Conservation (phyloP, 1,139 yeast genomes). For the Geotrichum aggregatum region DNA sequence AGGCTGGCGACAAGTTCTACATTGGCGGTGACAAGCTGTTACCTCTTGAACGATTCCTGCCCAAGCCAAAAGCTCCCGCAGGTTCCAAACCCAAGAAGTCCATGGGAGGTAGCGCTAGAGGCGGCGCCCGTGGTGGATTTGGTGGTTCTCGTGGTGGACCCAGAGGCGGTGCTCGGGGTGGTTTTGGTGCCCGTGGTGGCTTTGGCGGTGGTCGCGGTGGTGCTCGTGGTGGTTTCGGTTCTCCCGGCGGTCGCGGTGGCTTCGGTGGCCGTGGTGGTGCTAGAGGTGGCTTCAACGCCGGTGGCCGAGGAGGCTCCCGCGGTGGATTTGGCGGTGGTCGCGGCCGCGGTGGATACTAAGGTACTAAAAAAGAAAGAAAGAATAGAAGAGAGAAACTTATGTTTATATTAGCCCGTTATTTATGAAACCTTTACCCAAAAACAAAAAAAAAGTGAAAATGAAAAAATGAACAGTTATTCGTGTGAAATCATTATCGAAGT, state of each 20-base stretch:
- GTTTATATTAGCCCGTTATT: neutral
- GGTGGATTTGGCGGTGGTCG: conserved; percentile 10
- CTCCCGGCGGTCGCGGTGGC: no score
- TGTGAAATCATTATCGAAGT: no score
- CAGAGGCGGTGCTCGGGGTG: conserved; percentile 25
- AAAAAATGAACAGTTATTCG: no score
- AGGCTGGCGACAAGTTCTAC: conserved; percentile 91
- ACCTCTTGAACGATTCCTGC: conserved; percentile 92
- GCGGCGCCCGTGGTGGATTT: conserved; percentile 46
- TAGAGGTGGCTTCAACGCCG: conserved; percentile 12
- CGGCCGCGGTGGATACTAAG: conserved; percentile 16
- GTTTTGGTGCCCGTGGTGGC: conserved; percentile 25
- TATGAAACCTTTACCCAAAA: conserved; percentile 1
- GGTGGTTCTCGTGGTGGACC: conserved; percentile 23
- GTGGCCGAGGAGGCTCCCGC: conserved; percentile 1
- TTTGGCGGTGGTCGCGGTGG: conserved; percentile 29
- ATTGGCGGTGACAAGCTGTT: conserved; percentile 93
- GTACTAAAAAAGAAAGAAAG: neutral
- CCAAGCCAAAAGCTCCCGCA: conserved; percentile 72
- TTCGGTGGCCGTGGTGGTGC: conserved; percentile 26
- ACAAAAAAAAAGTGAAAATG: neutral
- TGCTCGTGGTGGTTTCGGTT: conserved; percentile 23
- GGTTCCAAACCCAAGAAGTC: conserved; percentile 73
- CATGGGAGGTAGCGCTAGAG: conserved; percentile 47
- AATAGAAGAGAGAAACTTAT: no score